Evolutionary conservation across 495 filamentous ascomycete species (phyloP).

Genomic region (Daldinia bambusicola): DNA sequence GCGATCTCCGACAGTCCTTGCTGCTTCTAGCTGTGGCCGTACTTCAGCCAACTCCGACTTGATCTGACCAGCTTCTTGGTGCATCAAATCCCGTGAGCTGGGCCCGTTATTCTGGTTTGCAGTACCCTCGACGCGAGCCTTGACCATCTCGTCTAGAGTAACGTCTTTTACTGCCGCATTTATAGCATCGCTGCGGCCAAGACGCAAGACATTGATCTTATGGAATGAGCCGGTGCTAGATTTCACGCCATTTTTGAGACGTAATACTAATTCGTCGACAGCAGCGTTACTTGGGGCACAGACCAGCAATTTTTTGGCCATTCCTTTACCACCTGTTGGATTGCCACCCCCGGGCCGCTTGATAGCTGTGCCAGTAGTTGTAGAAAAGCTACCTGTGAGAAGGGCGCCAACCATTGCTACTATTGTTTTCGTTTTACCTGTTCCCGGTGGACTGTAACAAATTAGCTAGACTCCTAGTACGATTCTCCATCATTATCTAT

Average conservation of each 20-base stretch:
- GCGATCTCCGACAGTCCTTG: conserved; percentile 69
- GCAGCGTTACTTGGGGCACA: conserved; percentile 98
- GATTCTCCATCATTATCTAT: neutral
- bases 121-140: conserved; percentile 68
- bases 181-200: conserved; percentile 94
- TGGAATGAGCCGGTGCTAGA: conserved; percentile 75
- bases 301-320: conserved; percentile 84
- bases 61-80: conserved; percentile 80
- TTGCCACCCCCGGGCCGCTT: conserved; percentile 55
- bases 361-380: conserved; percentile 58
- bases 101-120: conserved; percentile 62
- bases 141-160: conserved; percentile 91
- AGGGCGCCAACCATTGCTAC: conserved; percentile 94
- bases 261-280: conserved; percentile 93
- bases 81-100: conserved; percentile 77
- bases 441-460: conserved; percentile 77
- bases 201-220: conserved; percentile 82
- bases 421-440: conserved; percentile 98
- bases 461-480: conserved; percentile 27
- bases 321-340: conserved; percentile 45
- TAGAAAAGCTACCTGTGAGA: conserved; percentile 68
- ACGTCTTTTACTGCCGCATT: conserved; percentile 90
- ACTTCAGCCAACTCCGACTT: conserved; percentile 75
- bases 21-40: conserved; percentile 75
- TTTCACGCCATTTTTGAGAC: conserved; percentile 89